Base-by-base conservation (phyloP, 192 early-diverging fungal genomes). In the Coemansia pectinata region DNA sequence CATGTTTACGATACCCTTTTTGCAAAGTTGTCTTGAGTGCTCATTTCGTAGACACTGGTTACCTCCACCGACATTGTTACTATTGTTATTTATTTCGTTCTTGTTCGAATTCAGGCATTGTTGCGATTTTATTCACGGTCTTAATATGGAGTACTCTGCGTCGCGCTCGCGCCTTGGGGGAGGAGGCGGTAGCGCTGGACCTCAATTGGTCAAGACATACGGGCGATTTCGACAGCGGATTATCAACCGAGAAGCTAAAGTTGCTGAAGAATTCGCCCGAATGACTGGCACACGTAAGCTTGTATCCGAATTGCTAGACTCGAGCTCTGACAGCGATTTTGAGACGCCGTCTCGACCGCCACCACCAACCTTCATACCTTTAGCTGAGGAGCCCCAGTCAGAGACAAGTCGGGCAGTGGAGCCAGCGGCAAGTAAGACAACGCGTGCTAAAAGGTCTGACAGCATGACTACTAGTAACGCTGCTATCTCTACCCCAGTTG, bases 181-280 rank as follows among this genome's bases (percentile, higher is more conserved):
- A 19, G 64, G 50, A 33, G 66, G 65, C n/a, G 50, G 45, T 12
- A 34, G 65, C 50, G 38, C 57, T 44, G 67, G 68, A 4, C 60
- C 76, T 45, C 76, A 74, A 7, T 70, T 78, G 69, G 76, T 83
- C 61, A 83, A 78, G 31, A 83, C 81, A 34, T 83, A 83, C 58
- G 81, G 81, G 1, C 69, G 81, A 1, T 72, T 78, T 44, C 69
- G 69, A 25, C 76, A 83, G 45, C 76, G 81, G 19, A 75, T 78
- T 29, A 69, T 75, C 21, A 66, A 62, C 58, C 41, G 81, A 7
- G 80, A 83, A 12, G 41, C 58, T 36, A 75, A 66, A 34, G 66
- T 53, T 17, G 67, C 72, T 2, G 62, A 83, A 12, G 76, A 83
- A 38, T 83, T 83, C 65, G 76, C 81, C 6, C 72, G 69, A 14